A percentile compares a stretch with the other conserved stretches of the same genome.
phyloP scores from a whole-genome alignment of 352 stramenopile genomes.

The Blastocystis sp. region DNA sequence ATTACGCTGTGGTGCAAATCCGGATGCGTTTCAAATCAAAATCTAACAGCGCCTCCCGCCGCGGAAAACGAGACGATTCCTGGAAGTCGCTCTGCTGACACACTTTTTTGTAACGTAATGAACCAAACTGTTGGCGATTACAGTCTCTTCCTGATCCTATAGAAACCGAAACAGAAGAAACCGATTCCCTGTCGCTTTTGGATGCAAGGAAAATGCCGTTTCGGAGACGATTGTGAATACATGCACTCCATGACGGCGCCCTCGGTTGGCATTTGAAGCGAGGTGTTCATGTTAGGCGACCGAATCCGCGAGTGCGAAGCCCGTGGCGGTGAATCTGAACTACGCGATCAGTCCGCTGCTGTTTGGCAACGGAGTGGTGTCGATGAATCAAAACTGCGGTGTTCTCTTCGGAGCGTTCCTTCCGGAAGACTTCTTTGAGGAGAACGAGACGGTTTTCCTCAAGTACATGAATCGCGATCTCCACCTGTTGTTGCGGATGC shows the following conservation, averaged over 20 bases:
- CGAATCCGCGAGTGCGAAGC: not conserved
- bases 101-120: too few relatives aligned
- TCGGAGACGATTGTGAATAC: conserved; percentile 45
- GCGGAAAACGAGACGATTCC: not conserved
- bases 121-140: too few relatives aligned
- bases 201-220: conserved; percentile 43
- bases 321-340: not conserved
- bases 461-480: conserved; percentile 46
- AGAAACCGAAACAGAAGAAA: conserved; percentile 32
- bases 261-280: not conserved
- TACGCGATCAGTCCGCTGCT: conserved; percentile 11
- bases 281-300: not conserved
- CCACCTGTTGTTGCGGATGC: conserved; percentile 30
- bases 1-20: not conserved
- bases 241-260: conserved; percentile 29
- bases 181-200: conserved; percentile 51
- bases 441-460: conserved; percentile 28
- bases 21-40: not conserved
- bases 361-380: conserved; percentile 51
- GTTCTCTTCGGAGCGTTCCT: conserved; percentile 32
- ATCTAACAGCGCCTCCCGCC: not conserved
- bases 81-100: too few relatives aligned
- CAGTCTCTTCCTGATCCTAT: not conserved
- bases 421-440: conserved; percentile 38
- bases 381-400: conserved; percentile 1